Evolutionary conservation across 2,329 filamentous ascomycete genomes (phyloP).

Genomic region (Pseudocercospora crystallina): DNA sequence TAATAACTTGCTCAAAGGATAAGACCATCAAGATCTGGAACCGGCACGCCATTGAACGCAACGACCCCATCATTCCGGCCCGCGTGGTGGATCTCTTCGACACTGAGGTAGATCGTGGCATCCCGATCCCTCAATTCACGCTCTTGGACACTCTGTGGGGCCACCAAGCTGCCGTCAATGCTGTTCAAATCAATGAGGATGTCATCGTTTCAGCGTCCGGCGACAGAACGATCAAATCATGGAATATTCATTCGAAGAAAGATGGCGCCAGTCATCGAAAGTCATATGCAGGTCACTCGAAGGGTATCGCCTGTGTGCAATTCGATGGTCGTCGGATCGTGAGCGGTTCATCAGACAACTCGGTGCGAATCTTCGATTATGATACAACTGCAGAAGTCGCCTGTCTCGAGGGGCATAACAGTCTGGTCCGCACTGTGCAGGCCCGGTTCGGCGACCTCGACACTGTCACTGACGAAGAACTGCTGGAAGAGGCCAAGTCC

Average conservation of each 20-base stretch:
- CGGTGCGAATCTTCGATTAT: conserved; percentile 91
- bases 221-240: conserved; percentile 89
- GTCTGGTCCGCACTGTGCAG: conserved; percentile 90
- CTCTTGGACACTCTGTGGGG: conserved; percentile 78
- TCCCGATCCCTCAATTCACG: conserved; percentile 65
- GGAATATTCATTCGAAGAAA: conserved; percentile 81
- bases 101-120: conserved; percentile 35
- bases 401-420: conserved; percentile 75
- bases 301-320: conserved; percentile 96
- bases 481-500: conserved; percentile 68
- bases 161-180: conserved; percentile 90
- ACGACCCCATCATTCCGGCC: conserved; percentile 39
- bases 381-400: conserved; percentile 84
- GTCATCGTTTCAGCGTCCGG: conserved; percentile 94
- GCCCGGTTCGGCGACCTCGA: conserved; percentile 89
- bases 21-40: conserved; percentile 97
- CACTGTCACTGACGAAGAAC: conserved; percentile 68
- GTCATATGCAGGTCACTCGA: conserved; percentile 78
- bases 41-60: conserved; percentile 61
- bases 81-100: conserved; percentile 40
- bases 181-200: conserved; percentile 81
- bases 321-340: conserved; percentile 93
- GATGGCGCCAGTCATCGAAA: conserved; percentile 39
- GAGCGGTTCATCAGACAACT: conserved; percentile 93
- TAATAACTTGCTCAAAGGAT: conserved; percentile 97